These are phyloP conservation scores for Phytophthora fragariaefolia DNA, from an alignment of 352 stramenopile species.

Conservation along the genomic window DNA sequence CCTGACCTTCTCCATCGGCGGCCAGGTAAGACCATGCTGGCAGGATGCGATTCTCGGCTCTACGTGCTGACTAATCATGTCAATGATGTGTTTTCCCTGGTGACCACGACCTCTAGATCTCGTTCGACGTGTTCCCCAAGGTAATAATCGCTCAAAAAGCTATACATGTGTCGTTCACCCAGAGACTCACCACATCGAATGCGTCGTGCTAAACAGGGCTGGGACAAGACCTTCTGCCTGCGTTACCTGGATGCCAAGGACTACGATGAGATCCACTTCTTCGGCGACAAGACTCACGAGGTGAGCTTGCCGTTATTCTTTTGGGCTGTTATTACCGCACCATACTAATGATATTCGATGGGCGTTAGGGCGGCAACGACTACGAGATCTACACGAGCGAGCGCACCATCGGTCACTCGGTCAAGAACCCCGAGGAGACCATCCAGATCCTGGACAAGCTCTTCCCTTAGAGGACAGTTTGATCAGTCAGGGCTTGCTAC, in stretches of 20 bases:
- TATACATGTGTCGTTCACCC: not conserved
- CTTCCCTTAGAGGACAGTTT: conserved; percentile 81
- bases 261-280: conserved; percentile 99
- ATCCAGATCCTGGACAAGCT: conserved; percentile 96
- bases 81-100: not conserved
- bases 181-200: not conserved
- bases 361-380: conserved; percentile 95
- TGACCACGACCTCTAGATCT: conserved; percentile 79
- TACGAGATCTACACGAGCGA: conserved; percentile 98
- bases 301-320: conserved; percentile 33
- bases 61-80: too few relatives aligned
- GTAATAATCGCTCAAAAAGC: conserved; percentile 19
- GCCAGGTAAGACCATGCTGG: conserved; percentile 66
- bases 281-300: conserved; percentile 99
- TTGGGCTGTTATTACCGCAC: conserved; percentile 7
- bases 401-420: conserved; percentile 97
- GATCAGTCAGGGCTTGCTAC: conserved; percentile 18
- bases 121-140: conserved; percentile 98
- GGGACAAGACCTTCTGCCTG: conserved; percentile 99
- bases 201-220: conserved; percentile 69
- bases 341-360: conserved; percentile 8
- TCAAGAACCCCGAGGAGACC: conserved; percentile 97
- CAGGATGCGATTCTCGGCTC: too few relatives aligned
- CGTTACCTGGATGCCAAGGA: conserved; percentile 92
- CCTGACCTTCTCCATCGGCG: conserved; percentile 98